Evolutionary conservation across 2,329 filamentous ascomycete species (phyloP).

Genomic region (Pestalotiopsis sp.): DNA sequence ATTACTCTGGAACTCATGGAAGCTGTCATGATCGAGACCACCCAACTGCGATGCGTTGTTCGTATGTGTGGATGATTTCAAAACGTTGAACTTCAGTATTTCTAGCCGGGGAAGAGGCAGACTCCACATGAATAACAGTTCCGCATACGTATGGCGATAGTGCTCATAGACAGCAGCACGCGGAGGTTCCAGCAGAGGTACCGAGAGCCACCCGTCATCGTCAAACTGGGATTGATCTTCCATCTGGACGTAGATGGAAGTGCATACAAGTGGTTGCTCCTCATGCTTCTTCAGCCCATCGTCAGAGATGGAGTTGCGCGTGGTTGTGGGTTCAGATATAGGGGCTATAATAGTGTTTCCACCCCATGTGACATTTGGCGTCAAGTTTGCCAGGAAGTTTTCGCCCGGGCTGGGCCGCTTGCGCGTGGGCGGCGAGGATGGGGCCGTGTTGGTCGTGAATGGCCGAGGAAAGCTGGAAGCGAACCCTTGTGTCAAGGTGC

Average conservation of each 20-base stretch:
- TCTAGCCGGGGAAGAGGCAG: conserved; percentile 65
- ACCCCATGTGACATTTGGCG: conserved; percentile 56
- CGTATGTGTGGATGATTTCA: conserved; percentile 49
- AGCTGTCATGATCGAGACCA: conserved; percentile 30
- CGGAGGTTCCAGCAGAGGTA: conserved; percentile 57
- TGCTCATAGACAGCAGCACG: conserved; percentile 54
- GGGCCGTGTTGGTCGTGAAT: conserved; percentile 38
- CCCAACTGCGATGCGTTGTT: conserved; percentile 25
- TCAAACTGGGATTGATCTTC: conserved; percentile 69
- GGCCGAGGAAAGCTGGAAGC: conserved; percentile 56
- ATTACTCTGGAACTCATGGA: conserved; percentile 39
- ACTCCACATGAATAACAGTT: conserved; percentile 69
- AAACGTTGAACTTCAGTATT: conserved; percentile 69
- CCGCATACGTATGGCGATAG: conserved; percentile 69
- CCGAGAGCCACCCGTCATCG: conserved; percentile 66
- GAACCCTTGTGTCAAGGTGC: conserved; percentile 58
- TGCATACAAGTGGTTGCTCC: conserved; percentile 48
- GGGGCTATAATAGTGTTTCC: conserved; percentile 45
- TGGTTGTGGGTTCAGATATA: conserved; percentile 46
- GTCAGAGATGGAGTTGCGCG: conserved; percentile 56
- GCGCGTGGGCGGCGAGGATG: conserved; percentile 42
- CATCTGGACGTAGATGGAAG: conserved; percentile 55
- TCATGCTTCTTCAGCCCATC: conserved; percentile 54
- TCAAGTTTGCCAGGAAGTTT: conserved; percentile 57
- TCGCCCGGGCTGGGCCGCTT: conserved; percentile 67